Evolutionary conservation across 371 early-diverging fungal genomes (phyloP).

Genomic region (Mucor velutinosus): DNA sequence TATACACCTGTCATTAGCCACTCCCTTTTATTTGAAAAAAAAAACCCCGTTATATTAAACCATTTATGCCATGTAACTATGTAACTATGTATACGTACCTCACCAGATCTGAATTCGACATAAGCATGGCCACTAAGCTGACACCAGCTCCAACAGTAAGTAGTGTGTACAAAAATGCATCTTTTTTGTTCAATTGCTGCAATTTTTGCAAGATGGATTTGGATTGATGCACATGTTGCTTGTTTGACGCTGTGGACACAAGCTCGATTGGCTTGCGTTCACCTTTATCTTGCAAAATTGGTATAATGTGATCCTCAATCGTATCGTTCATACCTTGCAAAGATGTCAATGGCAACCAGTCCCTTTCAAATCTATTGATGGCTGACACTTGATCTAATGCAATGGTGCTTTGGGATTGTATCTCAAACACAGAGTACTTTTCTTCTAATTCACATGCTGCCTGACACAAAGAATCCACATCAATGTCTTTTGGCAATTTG

Average conservation of each 20-base stretch:
- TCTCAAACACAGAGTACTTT: constrained; percentile 38
- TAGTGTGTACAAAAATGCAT: constrained; percentile 26
- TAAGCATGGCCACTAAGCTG: constrained; percentile 38
- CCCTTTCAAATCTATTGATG: constrained; percentile 31
- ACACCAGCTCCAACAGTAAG: constrained; percentile 45
- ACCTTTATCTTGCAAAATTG: constrained; percentile 16
- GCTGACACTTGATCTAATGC: constrained; percentile 41
- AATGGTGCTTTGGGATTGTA: constrained; percentile 43
- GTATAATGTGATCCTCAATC: constrained; percentile 7
- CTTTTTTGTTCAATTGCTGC: constrained; percentile 11
- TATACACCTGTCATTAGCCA: constrained; percentile 15
- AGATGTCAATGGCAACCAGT: constrained; percentile 14
- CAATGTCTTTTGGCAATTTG: constrained; percentile 54
- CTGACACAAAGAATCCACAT: constrained; percentile 43
- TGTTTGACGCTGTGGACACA: background rate
- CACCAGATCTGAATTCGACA: constrained; percentile 36
- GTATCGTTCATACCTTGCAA: background rate
- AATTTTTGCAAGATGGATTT: constrained; percentile 11
- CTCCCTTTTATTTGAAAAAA: constrained; percentile 5
- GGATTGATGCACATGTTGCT: background rate
- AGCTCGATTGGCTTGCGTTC: constrained; percentile 24
- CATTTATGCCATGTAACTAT: background rate
- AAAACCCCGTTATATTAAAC: background rate
- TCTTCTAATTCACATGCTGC: constrained; percentile 44
- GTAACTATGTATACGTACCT: too few relatives aligned